Base-by-base conservation (phyloP, 164 flowering plant species). In the Santalum album region DNA sequence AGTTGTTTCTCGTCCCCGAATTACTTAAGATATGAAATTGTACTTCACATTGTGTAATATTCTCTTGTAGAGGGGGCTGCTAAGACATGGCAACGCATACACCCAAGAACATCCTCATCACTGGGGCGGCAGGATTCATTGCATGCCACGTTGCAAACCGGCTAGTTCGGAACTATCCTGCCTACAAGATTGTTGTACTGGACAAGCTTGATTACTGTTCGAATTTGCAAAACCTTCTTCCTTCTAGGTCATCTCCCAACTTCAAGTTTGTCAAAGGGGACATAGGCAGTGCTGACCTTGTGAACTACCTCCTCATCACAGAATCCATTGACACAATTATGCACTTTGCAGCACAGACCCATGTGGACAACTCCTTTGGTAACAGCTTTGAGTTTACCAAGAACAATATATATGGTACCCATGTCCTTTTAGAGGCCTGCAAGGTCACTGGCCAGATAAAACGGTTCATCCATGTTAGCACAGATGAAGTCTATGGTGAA, bases 301-400 rank as follows among this genome's bases (percentile, higher is more conserved):
- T 72, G 54, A 63, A 66, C 49, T 63, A 51, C 55, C 29, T 73
- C 17, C 69, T 73, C 39, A 44, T 58, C 9, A 54, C 77, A 2
- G 74, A 73, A 54, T 36, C 59, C 36, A 69, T 73, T 18, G 74
- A 73, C 48, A 73, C 77, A 18, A 66, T 73, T 9, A 63, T 73
- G 74, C 74, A 72, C 60, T 72, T 72, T 57, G 76, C 76, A 36
- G 73, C 76, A 17, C 73, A 69, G 66, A 72, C 73, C 9, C 74
- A 69, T 38, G 77, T 73, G 1, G 77, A 73, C 53, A 73, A 73
- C 48, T 73, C 74, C 15, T 69, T 73, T 44, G 74, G 77, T 0
- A 66, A 69, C 58, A 59, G 69, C 65, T 69, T 73, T 53, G 71
- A 73, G 66, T 73, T 73, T 40, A 69, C 71, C 15, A 65, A 65